Percentiles rank a stretch among this genome's conserved stretches.
Conservation (phyloP, 495 filamentous ascomycete genomes). For the Lentithecium fluviatile region DNA sequence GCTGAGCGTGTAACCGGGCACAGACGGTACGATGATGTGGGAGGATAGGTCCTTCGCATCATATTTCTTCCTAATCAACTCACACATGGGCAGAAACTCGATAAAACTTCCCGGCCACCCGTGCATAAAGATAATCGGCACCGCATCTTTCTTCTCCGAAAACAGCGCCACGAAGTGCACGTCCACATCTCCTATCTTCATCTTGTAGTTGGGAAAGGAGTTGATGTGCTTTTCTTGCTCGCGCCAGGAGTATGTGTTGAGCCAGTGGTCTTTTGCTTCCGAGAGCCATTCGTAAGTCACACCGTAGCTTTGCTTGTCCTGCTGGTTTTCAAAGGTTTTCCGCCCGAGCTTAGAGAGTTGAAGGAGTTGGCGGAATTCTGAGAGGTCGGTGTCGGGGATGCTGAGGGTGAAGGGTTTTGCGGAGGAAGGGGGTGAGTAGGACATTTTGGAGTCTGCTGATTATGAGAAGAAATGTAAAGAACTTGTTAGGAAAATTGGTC, state of each 20-base stretch:
- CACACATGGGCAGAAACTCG: constrained; percentile 53
- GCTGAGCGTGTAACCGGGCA: constrained; percentile 64
- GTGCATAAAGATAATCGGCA: constrained; percentile 60
- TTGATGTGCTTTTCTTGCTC: constrained; percentile 58
- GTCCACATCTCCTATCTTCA: constrained; percentile 49
- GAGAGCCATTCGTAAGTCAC: constrained; percentile 58
- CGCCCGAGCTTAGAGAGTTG: constrained; percentile 54
- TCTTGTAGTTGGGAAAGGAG: constrained; percentile 61
- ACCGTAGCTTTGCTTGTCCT: constrained; percentile 49
- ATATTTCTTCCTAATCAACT: constrained; percentile 52
- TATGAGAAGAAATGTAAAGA: background rate
- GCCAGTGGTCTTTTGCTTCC: constrained; percentile 55
- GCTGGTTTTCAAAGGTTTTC: constrained; percentile 52
- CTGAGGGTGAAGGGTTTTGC: constrained; percentile 46
- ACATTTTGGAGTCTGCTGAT: constrained; percentile 1
- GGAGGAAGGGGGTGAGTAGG: constrained; percentile 12
- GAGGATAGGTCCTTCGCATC: constrained; percentile 58
- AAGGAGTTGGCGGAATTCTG: constrained; percentile 52
- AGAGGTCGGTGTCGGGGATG: constrained; percentile 49
- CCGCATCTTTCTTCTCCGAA: constrained; percentile 57
- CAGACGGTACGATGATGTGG: constrained; percentile 63
- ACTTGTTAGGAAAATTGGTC: background rate
- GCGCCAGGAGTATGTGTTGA: constrained; percentile 49
- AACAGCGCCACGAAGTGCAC: constrained; percentile 66
- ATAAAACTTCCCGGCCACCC: constrained; percentile 59